phyloP scores from a whole-genome alignment of 1,284 basidiomycete genomes.

The Ustilago bromivora region DNA sequence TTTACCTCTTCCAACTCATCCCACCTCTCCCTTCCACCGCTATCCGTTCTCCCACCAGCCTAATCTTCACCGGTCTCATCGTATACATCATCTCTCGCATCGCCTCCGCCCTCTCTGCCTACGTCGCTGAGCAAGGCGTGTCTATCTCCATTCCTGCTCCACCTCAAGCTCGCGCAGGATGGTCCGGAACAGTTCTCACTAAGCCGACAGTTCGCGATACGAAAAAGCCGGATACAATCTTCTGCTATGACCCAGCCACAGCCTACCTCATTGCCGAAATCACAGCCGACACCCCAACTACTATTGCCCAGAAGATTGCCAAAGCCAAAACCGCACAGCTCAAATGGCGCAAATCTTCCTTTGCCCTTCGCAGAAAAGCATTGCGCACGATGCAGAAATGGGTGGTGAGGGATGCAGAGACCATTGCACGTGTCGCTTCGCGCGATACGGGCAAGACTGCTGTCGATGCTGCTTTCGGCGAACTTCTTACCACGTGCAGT shows the following conservation, averaged over 20 bases:
- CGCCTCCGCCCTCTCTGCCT: constrained; percentile 9
- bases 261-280: constrained; percentile 80
- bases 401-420: constrained; percentile 87
- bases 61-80: constrained; percentile 39
- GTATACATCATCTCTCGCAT: constrained; percentile 32
- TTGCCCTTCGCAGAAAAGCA: constrained; percentile 81
- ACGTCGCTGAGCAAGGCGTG: constrained; percentile 30
- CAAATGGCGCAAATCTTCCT: constrained; percentile 79
- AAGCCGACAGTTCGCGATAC: constrained; percentile 29
- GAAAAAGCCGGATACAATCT: constrained; percentile 74
- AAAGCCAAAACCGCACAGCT: constrained; percentile 78
- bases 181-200: constrained; percentile 45
- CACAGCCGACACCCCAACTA: constrained; percentile 77
- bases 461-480: constrained; percentile 73
- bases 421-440: constrained; percentile 87
- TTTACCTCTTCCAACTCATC: constrained; percentile 37
- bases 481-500: constrained; percentile 61
- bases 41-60: constrained; percentile 36
- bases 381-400: constrained; percentile 87
- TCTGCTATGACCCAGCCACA: constrained; percentile 90
- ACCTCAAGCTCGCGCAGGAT: constrained; percentile 45
- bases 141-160: constrained; percentile 41
- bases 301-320: constrained; percentile 79
- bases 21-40: constrained; percentile 22
- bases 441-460: constrained; percentile 93